Conservation (phyloP, 805 yeast species). For the Nakazawaea ishiwadae region DNA sequence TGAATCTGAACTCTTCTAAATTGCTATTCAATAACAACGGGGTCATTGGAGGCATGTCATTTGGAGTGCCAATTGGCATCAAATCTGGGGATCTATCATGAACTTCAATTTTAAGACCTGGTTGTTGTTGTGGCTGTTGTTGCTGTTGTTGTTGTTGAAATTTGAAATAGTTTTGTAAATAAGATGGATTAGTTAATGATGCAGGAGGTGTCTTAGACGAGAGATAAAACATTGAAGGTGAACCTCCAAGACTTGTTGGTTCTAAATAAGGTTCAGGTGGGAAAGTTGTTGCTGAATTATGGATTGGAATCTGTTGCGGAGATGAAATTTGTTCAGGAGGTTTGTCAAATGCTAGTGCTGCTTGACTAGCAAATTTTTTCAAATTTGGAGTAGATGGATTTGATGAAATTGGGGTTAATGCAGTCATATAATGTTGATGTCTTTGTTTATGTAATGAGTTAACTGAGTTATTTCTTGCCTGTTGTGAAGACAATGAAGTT, state of each 20-base stretch:
- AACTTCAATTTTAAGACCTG: slow-evolving; percentile 16
- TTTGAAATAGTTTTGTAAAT: slow-evolving; percentile 10
- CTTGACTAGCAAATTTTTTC: slow-evolving; percentile 1
- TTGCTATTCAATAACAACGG: slow-evolving; percentile 20
- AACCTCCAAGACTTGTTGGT: slow-evolving; percentile 48
- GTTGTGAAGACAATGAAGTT: slow-evolving; percentile 1
- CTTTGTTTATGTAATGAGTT: slow-evolving; percentile 10
- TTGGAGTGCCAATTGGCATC: slow-evolving; percentile 26
- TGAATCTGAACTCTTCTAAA: slow-evolving; percentile 11
- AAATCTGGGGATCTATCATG: slow-evolving; percentile 30
- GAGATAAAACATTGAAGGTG: slow-evolving; percentile 52
- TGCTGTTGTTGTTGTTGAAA: slow-evolving; percentile 18
- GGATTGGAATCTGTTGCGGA: slow-evolving; percentile 11
- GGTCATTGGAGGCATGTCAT: slow-evolving; percentile 29
- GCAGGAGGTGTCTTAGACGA: slow-evolving; percentile 50
- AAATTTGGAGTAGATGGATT: slow-evolving; percentile 4
- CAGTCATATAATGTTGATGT: slow-evolving; percentile 12
- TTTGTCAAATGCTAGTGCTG: too few relatives aligned
- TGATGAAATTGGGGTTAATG: slow-evolving; percentile 9
- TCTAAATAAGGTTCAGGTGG: slow-evolving; percentile 24
- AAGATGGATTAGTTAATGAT: slow-evolving; percentile 23
- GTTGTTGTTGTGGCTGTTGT: slow-evolving; percentile 11
- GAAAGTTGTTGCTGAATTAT: not conserved
- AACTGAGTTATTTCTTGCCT: slow-evolving; percentile 1
- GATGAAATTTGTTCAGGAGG: slow-evolving; percentile 3